These are phyloP conservation scores for Penicillium waksmanii DNA, from an alignment of 495 filamentous ascomycete genomes.

Conservation along the genomic window DNA sequence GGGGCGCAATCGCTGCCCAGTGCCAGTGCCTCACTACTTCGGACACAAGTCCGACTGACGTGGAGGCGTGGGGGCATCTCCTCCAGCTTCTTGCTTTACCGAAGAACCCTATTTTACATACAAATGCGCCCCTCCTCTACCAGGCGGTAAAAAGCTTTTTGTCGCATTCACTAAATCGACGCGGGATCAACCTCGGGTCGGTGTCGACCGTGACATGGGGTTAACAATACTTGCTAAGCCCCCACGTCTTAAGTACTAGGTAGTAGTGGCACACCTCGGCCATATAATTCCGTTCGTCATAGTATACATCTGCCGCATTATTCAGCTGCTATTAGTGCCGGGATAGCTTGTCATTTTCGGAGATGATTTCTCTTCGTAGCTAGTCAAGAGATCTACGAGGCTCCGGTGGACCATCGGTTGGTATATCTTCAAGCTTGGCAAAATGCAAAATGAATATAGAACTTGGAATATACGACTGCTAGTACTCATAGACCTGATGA, in stretches of 20 bases:
- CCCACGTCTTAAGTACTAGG: background rate
- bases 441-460: no score
- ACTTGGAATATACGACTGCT: no score
- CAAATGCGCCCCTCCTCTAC: no score
- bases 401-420: background rate
- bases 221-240: background rate
- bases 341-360: background rate
- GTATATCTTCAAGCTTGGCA: no score
- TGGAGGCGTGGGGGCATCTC: conserved; percentile 18
- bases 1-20: no score
- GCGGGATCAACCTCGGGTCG: background rate
- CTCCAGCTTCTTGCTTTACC: background rate
- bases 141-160: no score
- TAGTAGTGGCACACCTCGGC: background rate
- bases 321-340: background rate
- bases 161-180: background rate
- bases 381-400: background rate
- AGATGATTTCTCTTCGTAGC: background rate
- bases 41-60: conserved; percentile 9
- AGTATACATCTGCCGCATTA: background rate
- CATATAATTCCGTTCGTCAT: background rate
- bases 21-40: conserved; percentile 5
- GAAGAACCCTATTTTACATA: background rate
- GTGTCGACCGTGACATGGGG: background rate
- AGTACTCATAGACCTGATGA: no score